Percentiles rank a stretch among this genome's conserved stretches.
Evolutionary conservation across 2,329 filamentous ascomycete species (phyloP).

Genomic region (Beauveria australis): DNA sequence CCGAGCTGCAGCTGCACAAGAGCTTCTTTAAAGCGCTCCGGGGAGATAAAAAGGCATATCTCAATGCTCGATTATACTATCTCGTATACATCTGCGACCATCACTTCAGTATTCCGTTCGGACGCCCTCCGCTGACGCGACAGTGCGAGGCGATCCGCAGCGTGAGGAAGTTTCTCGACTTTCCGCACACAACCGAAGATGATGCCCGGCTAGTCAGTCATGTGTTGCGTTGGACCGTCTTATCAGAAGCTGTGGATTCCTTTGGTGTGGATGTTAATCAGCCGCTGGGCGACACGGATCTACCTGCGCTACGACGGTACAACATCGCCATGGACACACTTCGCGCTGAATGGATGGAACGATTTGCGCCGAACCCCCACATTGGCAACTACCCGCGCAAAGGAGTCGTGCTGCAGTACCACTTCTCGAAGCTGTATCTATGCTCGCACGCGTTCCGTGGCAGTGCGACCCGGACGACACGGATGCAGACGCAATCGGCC

Average conservation of each 20-base stretch:
- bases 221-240: constrained; percentile 13
- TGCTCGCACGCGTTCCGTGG: constrained; percentile 12
- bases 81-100: constrained; percentile 25
- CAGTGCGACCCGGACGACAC: not conserved
- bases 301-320: constrained; percentile 11
- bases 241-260: constrained; percentile 11
- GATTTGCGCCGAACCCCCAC: constrained; percentile 5
- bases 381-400: constrained; percentile 13
- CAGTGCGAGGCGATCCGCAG: constrained; percentile 15
- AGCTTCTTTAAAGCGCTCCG: constrained; percentile 40
- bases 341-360: constrained; percentile 9
- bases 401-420: constrained; percentile 12
- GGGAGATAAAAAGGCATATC: constrained; percentile 39
- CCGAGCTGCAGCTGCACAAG: constrained; percentile 46
- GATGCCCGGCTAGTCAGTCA: constrained; percentile 17
- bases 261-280: constrained; percentile 11
- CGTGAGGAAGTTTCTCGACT: constrained; percentile 21
- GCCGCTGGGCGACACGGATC: constrained; percentile 9
- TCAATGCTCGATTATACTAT: constrained; percentile 52
- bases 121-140: constrained; percentile 23
- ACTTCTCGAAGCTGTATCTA: constrained; percentile 13
- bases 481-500: constrained; percentile 1
- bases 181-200: constrained; percentile 15
- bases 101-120: constrained; percentile 26
- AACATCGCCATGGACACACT: constrained; percentile 13